These are phyloP conservation scores for Penstemon eatonii DNA, from an alignment of 257 asterid species.

Conservation along the genomic window DNA sequence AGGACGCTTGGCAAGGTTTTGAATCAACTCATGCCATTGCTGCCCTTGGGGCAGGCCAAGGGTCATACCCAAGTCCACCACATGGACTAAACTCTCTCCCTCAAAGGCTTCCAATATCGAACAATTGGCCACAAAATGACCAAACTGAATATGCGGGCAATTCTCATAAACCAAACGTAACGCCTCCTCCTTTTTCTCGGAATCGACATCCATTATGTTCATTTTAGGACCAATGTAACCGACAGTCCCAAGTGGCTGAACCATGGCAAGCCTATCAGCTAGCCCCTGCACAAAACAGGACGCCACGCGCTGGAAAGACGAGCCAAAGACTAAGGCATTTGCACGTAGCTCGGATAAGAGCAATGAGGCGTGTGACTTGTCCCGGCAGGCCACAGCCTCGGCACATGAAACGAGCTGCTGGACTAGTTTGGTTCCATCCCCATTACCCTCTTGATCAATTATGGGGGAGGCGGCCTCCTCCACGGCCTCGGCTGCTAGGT, in stretches of 20 bases:
- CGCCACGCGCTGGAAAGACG: conserved; percentile 87
- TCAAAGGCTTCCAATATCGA: conserved; percentile 84
- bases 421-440: conserved; percentile 60
- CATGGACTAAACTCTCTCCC: conserved; percentile 87
- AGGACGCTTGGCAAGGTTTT: conserved; percentile 48
- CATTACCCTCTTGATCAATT: conserved; percentile 27
- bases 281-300: conserved; percentile 77
- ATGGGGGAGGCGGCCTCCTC: conserved; percentile 44
- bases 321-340: conserved; percentile 69
- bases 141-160: conserved; percentile 67
- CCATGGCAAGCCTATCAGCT: conserved; percentile 59
- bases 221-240: conserved; percentile 45
- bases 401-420: conserved; percentile 77
- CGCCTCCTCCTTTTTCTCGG: conserved; percentile 63
- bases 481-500: conserved; percentile 60
- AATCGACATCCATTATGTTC: conserved; percentile 40
- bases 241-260: conserved; percentile 71
- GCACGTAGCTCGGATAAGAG: conserved; percentile 59
- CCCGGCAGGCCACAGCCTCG: conserved; percentile 83
- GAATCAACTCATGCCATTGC: conserved; percentile 65
- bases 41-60: conserved; percentile 68
- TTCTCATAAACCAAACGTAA: conserved; percentile 55
- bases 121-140: conserved; percentile 66
- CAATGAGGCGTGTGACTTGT: conserved; percentile 60
- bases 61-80: conserved; percentile 79